Conservation (phyloP, 257 asterid species). For the Primulina eburnea region DNA sequence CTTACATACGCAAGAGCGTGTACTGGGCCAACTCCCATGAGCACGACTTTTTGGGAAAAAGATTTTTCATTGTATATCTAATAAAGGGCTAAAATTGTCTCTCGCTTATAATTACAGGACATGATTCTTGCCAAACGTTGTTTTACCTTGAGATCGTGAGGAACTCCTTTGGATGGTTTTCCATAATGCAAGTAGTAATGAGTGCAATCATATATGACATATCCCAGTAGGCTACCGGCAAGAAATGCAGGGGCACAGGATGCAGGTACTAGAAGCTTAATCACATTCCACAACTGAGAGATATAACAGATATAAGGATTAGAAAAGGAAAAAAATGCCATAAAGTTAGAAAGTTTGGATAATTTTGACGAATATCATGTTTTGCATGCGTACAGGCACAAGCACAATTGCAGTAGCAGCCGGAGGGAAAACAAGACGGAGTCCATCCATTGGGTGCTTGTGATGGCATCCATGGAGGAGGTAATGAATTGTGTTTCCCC, state of each 20-base stretch:
- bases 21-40: neutral
- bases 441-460: slow-evolving; percentile 67
- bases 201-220: slow-evolving; percentile 70
- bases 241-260: slow-evolving; percentile 46
- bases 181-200: slow-evolving; percentile 83
- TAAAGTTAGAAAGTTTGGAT: neutral
- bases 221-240: slow-evolving; percentile 75
- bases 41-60: neutral
- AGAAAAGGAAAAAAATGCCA: neutral
- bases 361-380: neutral
- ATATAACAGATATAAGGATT: slow-evolving; percentile 10
- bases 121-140: neutral
- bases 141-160: slow-evolving; percentile 62
- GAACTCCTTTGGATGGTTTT: slow-evolving; percentile 50
- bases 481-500: slow-evolving; percentile 57
- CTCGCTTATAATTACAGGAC: neutral
- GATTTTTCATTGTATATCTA: neutral
- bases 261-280: slow-evolving; percentile 47
- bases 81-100: neutral
- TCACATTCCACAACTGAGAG: slow-evolving; percentile 52
- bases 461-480: slow-evolving; percentile 67
- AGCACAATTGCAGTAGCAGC: slow-evolving; percentile 45
- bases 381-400: slow-evolving; percentile 29
- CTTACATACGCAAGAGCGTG: neutral
- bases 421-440: slow-evolving; percentile 58